Evolutionary conservation across 768 basidiomycete genomes (phyloP), one percentile per base, ranked within the genome.

Genomic region (Russula dissimulans): DNA sequence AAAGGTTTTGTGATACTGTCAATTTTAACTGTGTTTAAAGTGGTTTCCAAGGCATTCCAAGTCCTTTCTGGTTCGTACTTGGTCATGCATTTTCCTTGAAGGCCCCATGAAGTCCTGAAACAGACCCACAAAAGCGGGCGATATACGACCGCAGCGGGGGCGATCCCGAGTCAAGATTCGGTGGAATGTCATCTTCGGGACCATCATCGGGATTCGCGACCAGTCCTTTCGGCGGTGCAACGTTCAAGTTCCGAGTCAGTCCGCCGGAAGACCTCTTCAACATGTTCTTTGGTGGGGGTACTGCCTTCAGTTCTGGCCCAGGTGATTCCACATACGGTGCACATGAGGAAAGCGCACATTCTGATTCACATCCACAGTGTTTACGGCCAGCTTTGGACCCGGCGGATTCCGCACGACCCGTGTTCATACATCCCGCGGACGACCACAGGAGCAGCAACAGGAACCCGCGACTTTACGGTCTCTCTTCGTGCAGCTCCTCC

Each of bases 191-290:
- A 32, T 64, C 71, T 9, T 57, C 62, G 11, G 70, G 75, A 4
- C 71, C 76, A 43, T 69, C 79, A 7, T 71, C 81, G 26, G 77
- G 79, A 12, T 86, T 83, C 71, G 74, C 77, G 18, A 65, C 77
- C 31, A 75, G 71, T 48, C 73, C 77, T 14, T 87, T 85, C 59
- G 67, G 59, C 5, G 66, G 74, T 2, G 74, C 76, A 7, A 76
- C 76, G n/a, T 90, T 87, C 67, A 87, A 90, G 11, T 83, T 83
- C 56, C 95, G 97, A 73, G 77, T 98, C 66, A 94, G 89, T 58
- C n/a, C n/a, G n/a, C 94, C 95, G 5, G 95, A 97, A 73, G 95
- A 97, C 60, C 70, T 98, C 57, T 98, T 98, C 77, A 95, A 97
- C 70, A 94, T 95, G 89, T 97, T 98, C 82, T 98, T 98, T 71